Conservation (phyloP, 2,329 filamentous ascomycete species). For the Exophiala sp. region DNA sequence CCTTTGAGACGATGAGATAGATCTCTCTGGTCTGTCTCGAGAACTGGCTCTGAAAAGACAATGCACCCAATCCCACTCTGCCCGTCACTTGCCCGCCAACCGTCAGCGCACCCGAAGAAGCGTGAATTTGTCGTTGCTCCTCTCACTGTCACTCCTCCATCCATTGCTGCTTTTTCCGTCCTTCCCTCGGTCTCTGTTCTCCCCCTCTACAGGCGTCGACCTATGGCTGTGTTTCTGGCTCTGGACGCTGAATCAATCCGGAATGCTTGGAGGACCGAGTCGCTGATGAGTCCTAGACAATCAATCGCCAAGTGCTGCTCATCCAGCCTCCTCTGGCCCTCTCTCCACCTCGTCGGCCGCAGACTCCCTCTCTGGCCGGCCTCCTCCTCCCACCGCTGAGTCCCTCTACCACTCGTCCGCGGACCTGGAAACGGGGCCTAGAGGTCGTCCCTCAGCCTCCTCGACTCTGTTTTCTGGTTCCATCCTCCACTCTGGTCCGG, state of each 20-base stretch:
- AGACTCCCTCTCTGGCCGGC: constrained; percentile 5
- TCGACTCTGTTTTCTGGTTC: constrained; percentile 15
- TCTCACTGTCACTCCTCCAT: not conserved
- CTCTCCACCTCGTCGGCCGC: constrained; percentile 5
- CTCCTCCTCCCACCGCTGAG: not conserved
- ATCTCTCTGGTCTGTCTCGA: not conserved
- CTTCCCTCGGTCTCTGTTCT: not conserved
- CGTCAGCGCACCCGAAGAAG: constrained; percentile 4
- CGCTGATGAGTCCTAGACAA: not conserved
- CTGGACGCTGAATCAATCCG: not conserved
- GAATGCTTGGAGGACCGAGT: no score
- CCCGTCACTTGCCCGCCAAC: constrained; percentile 12
- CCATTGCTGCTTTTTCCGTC: constrained; percentile 11
- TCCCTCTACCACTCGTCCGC: constrained; percentile 8
- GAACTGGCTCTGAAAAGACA: constrained; percentile 6
- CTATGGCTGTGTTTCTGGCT: not conserved
- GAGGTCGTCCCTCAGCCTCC: constrained; percentile 14
- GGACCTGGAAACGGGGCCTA: constrained; percentile 13
- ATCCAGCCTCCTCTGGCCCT: constrained; percentile 2
- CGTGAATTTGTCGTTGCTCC: not conserved
- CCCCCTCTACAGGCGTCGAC: not conserved
- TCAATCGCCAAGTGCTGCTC: not conserved
- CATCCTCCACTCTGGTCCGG: constrained; percentile 12
- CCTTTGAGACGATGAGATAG: not conserved
- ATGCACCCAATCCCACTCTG: constrained; percentile 22